Percentiles rank a stretch among this genome's conserved stretches.
phyloP scores from a whole-genome alignment of 345 rosid genomes.

The Populus ilicifolia region DNA sequence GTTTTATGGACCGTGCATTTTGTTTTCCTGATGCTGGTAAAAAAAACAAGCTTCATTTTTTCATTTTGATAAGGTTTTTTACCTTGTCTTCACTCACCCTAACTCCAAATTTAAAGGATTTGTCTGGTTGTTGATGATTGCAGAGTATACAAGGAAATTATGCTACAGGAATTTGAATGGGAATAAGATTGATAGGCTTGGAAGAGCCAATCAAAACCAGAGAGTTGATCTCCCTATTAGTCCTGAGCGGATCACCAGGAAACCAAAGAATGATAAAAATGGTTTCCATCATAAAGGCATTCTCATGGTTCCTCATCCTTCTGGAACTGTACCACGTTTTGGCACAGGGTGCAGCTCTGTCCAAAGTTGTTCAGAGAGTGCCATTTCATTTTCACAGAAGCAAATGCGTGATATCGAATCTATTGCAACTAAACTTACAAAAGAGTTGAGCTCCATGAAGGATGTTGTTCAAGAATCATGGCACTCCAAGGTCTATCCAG shows the following conservation, averaged over 20 bases:
- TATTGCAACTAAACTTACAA: conserved; percentile 55
- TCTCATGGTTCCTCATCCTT: conserved; percentile 36
- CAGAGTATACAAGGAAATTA: conserved; percentile 59
- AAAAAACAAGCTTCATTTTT: neutral
- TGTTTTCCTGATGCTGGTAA: neutral
- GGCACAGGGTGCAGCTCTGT: conserved; percentile 37
- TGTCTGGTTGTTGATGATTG: conserved; percentile 1
- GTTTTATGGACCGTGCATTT: neutral
- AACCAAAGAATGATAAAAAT: conserved; percentile 30
- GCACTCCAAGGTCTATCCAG: conserved; percentile 30
- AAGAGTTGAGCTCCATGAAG: conserved; percentile 61
- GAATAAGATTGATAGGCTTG: conserved; percentile 36
- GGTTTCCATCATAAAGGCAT: conserved; percentile 30
- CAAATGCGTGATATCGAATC: conserved; percentile 64
- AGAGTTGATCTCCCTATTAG: conserved; percentile 32
- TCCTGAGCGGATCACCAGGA: conserved; percentile 25
- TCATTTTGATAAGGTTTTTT: neutral
- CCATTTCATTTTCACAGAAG: conserved; percentile 66
- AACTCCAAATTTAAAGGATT: neutral
- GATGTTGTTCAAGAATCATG: conserved; percentile 49
- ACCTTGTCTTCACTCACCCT: neutral
- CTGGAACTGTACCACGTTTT: conserved; percentile 21
- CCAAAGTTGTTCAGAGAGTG: conserved; percentile 58
- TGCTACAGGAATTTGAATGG: conserved; percentile 40
- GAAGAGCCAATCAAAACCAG: conserved; percentile 41